A percentile compares a stretch with the other conserved stretches of the same genome.
These are phyloP conservation scores for Chaetoceros tenuissimus DNA, from an alignment of 108 stramenopile genomes.

Conservation along the genomic window DNA sequence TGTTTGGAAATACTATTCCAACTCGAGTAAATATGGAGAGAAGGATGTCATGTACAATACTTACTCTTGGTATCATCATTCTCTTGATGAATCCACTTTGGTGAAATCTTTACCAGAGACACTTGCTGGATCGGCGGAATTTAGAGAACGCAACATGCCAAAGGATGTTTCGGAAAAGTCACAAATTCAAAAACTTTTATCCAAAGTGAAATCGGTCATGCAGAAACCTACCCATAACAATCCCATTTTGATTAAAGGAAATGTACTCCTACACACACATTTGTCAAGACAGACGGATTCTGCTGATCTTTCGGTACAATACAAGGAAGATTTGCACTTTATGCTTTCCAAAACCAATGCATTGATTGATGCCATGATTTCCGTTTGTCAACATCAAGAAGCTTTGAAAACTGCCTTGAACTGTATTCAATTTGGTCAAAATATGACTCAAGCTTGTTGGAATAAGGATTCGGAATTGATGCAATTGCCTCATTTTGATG, in stretches of 20 bases:
- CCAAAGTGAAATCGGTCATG: constrained; percentile 57
- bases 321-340: constrained; percentile 62
- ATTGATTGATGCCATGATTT: constrained; percentile 95
- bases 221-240: constrained; percentile 88
- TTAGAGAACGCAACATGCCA: constrained; percentile 74
- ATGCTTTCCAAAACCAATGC: constrained; percentile 77
- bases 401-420: constrained; percentile 73
- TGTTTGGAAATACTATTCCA: constrained; percentile 90
- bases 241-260: constrained; percentile 85
- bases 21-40: constrained; percentile 93
- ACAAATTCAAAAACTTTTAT: constrained; percentile 48
- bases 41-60: constrained; percentile 98
- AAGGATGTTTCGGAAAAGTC: constrained; percentile 47
- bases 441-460: constrained; percentile 89
- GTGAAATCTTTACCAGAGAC: constrained; percentile 76
- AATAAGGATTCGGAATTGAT: constrained; percentile 71
- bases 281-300: constrained; percentile 56
- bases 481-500: constrained; percentile 89
- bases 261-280: constrained; percentile 92
- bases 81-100: constrained; percentile 66
- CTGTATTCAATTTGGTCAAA: constrained; percentile 90
- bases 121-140: constrained; percentile 83
- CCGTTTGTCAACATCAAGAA: constrained; percentile 85
- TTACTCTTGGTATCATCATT: constrained; percentile 90
- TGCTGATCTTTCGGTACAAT: constrained; percentile 18